A percentile compares a stretch with the other conserved stretches of the same genome.
These are phyloP conservation scores for Neocallimastix lanati DNA, from an alignment of 192 early-diverging fungal genomes.

Conservation along the genomic window DNA sequence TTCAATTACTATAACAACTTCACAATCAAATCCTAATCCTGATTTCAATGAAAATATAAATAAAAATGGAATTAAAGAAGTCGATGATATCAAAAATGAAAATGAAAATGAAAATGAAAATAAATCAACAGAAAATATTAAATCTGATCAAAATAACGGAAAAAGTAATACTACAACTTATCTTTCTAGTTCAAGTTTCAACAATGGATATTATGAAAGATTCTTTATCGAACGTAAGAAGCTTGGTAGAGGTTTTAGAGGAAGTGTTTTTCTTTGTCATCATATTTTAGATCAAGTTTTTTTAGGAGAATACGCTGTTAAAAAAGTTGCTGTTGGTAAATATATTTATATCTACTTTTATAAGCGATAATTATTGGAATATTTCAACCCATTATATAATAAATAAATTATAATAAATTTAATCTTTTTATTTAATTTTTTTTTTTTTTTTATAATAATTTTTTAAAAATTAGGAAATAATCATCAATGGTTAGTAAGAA, in stretches of 20 bases:
- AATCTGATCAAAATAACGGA: background rate
- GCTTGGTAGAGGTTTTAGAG: constrained; percentile 74
- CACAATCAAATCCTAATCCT: no score
- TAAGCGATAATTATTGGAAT: no score
- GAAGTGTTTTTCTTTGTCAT: constrained; percentile 77
- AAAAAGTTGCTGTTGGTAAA: constrained; percentile 76
- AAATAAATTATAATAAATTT: no score
- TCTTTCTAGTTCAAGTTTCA: constrained; percentile 53
- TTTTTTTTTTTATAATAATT: no score
- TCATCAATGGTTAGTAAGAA: constrained; percentile 59
- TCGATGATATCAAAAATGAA: no score
- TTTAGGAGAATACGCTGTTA: constrained; percentile 67
- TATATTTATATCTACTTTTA: no score
- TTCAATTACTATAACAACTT: background rate
- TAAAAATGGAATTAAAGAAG: no score
- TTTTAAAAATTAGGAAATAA: background rate
- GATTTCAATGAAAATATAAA: no score
- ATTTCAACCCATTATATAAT: no score
- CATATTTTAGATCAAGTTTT: constrained; percentile 20
- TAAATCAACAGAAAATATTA: background rate
- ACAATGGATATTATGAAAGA: constrained; percentile 86
- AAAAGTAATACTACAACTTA: constrained; percentile 5
- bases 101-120: no score
- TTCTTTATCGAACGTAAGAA: constrained; percentile 81
- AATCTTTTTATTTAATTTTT: no score